Base-by-base conservation (phyloP, 169 alveolate species). In the Eimeria falciformis region DNA sequence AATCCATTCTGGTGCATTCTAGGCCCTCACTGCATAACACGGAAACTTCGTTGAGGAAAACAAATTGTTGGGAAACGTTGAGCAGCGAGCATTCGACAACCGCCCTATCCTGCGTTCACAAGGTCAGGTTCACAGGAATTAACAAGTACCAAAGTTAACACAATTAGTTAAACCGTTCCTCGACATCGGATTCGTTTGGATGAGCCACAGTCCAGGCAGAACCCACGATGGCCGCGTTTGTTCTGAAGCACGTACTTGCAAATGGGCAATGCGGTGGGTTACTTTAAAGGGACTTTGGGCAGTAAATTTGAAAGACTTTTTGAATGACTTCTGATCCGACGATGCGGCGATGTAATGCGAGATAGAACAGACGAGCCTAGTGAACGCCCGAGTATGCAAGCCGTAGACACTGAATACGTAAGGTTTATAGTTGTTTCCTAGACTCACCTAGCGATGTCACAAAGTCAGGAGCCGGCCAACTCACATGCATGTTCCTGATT, bases 251-350 rank as follows among this genome's bases (percentile, higher is more conserved):
- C 81, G 40, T 75, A 89, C 93, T 68, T 75, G 93, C 58, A 89
- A 58, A 27, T 53, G 90, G 23, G 66, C 78, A 55, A 89, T 83
- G 66, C 75, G 47, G 73, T 89, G 93, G 14, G 79, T 11, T 29
- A 77, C 73, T 29, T 47, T 77, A 81, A 89, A 77, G 14, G 93
- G 93, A n/a, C 90, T 82, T 11, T 89, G 90, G 27, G 93, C 93
- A 12, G 93, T 66, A 77, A 89, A 89, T 58, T 82, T 89, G 90
- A 89, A 89, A 7, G 93, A 89, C 66, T 89, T 89, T 65, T 77
- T 89, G 81, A 89, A 89, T 0, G 93, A 77, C 45, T 89, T 89
- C 62, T 69, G 93, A 27, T 89, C 93, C 37, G 83, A 45, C n/a
- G 85, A 47, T 17, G 93, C 53, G 14, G 93, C 77, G n/a, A 89